Base-by-base conservation (phyloP, 768 basidiomycete genomes). In the Boletus vermiculosoides region DNA sequence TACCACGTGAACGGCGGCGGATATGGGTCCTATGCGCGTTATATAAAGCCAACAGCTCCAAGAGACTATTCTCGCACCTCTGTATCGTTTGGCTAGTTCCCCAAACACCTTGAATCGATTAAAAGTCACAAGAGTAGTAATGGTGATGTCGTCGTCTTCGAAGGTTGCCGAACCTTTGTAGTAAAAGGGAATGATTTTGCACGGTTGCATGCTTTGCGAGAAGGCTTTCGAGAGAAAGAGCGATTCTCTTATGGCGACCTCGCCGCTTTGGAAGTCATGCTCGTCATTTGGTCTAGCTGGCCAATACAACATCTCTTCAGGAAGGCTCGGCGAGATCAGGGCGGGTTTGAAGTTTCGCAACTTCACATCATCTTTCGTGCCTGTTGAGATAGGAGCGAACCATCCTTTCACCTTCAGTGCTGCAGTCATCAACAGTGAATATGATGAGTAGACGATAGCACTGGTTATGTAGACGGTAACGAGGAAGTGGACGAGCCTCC, bases 91-190 rank as follows among this genome's bases (percentile, higher is more conserved):
- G 7, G 86, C 87, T n/a, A 94, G 76, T 47, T 83, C 80, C 20
- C 78, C 77, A 62, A 94, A 84, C 31, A 87, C 87, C 45, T 83
- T 76, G 70, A 92, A 87, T 18, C 92, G 80, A 62, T 89, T 87
- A 65, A 82, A 83, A 3, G 92, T 94, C 36, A 94, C 86, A 33
- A 93, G 78, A 0, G 92, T 94, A 1, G 92, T 90, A 54, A 94
- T 84, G 2, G 92, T 94, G 50, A 94, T 84, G 59, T 92, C 91
- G 37, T 87, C 80, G 31, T 72, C 63, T 47, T 83, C 78, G 59
- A 86, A 80, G 12, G 66, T 62, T 3, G 79, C 81, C 12, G 78
- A 77, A 3, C 88, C 89, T 50, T 83, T 82, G 68, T 90, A 91
- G 71, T 88, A 92, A 74, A 86, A 94, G 0, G 92, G 92, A 22